phyloP scores from a whole-genome alignment of 2,329 filamentous ascomycete species.

The Venturiaceae sp. region DNA sequence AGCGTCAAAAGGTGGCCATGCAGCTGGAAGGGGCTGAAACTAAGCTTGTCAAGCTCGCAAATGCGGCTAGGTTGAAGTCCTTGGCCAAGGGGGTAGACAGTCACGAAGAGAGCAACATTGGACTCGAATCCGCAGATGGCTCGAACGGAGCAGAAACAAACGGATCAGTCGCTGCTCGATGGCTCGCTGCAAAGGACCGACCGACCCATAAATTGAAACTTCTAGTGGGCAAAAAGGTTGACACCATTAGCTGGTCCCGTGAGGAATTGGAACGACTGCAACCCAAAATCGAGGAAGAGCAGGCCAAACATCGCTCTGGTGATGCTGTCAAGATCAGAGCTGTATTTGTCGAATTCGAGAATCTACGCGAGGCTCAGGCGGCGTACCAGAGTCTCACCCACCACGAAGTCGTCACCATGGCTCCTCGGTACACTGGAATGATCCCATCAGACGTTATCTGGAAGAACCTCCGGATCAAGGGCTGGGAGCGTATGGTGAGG shows the following conservation, averaged over 20 bases:
- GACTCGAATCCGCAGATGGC: background rate
- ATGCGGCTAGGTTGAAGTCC: constrained; percentile 58
- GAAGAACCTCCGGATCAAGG: constrained; percentile 71
- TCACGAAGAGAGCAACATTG: constrained; percentile 20
- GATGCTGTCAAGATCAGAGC: constrained; percentile 55
- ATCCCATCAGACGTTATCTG: constrained; percentile 79
- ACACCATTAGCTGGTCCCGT: constrained; percentile 87
- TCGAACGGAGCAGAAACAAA: background rate
- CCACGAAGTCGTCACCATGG: constrained; percentile 79
- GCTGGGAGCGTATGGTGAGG: constrained; percentile 76
- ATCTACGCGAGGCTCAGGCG: constrained; percentile 72
- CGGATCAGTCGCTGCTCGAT: constrained; percentile 38
- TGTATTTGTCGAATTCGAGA: constrained; percentile 84
- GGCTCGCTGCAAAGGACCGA: constrained; percentile 28
- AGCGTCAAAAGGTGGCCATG: constrained; percentile 31
- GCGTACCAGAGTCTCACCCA: constrained; percentile 83
- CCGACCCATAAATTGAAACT: constrained; percentile 30
- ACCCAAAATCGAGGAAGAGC: constrained; percentile 58
- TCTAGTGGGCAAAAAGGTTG: constrained; percentile 32
- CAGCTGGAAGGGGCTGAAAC: constrained; percentile 35
- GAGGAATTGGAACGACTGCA: constrained; percentile 66
- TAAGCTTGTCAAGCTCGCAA: constrained; percentile 44
- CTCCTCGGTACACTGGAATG: constrained; percentile 74
- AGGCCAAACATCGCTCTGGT: constrained; percentile 55
- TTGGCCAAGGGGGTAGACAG: constrained; percentile 43